A percentile compares a stretch with the other conserved stretches of the same genome.
Evolutionary conservation across 345 rosid species (phyloP).

Genomic region (Aurinia saxatilis): DNA sequence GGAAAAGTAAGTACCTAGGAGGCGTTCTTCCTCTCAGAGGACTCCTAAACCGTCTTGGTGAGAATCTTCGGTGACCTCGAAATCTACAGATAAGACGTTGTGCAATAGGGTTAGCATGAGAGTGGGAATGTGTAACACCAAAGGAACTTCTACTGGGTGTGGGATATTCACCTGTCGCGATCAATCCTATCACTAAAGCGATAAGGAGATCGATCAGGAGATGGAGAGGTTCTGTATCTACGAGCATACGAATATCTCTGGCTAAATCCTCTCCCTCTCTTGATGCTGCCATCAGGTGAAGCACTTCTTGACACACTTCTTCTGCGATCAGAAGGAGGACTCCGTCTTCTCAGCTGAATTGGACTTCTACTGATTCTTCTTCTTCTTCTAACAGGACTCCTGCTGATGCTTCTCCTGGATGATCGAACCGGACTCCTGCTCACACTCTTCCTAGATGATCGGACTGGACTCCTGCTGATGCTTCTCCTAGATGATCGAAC

Average conservation of each 20-base stretch:
- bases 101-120: background rate
- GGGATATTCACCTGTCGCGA: slow-evolving; percentile 56
- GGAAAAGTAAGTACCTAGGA: slow-evolving; percentile 46
- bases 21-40: slow-evolving; percentile 84
- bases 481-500: background rate
- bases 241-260: slow-evolving; percentile 85
- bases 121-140: background rate
- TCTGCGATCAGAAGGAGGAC: slow-evolving; percentile 40
- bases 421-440: slow-evolving; percentile 35
- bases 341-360: slow-evolving; percentile 43
- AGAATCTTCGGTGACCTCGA: slow-evolving; percentile 63
- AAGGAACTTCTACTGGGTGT: background rate
- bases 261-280: slow-evolving; percentile 95
- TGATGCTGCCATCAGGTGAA: slow-evolving; percentile 76
- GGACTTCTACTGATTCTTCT: slow-evolving; percentile 66
- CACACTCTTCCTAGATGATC: slow-evolving; percentile 31
- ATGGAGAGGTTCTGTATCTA: slow-evolving; percentile 71
- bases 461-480: slow-evolving; percentile 39
- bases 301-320: slow-evolving; percentile 79
- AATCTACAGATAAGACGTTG: slow-evolving; percentile 34
- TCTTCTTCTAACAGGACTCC: slow-evolving; percentile 53
- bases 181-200: slow-evolving; percentile 56
- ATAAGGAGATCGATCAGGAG: slow-evolving; percentile 85
- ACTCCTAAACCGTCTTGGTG: slow-evolving; percentile 87
- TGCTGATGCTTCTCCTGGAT: slow-evolving; percentile 43